phyloP scores from a whole-genome alignment of 495 filamentous ascomycete genomes.

The Xylaria bambusicola region DNA sequence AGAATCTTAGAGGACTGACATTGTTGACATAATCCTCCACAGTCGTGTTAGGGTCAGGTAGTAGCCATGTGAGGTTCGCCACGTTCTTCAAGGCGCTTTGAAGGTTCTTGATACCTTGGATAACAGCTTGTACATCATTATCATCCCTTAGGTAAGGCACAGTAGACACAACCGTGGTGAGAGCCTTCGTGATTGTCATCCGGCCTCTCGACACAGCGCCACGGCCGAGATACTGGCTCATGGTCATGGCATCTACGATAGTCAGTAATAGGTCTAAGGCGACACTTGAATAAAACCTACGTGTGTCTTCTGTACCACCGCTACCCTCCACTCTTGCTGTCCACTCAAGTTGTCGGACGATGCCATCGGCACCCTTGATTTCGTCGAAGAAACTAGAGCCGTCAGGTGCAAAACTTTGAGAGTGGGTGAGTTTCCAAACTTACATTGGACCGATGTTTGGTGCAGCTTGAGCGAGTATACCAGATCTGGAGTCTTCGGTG shows the following conservation, averaged over 20 bases:
- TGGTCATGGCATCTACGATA: constrained; percentile 54
- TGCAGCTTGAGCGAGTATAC: constrained; percentile 69
- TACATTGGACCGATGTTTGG: constrained; percentile 65
- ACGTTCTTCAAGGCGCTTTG: constrained; percentile 55
- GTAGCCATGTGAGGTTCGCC: constrained; percentile 48
- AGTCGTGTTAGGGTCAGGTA: constrained; percentile 49
- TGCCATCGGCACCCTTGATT: constrained; percentile 61
- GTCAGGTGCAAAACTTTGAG: constrained; percentile 22
- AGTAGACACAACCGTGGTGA: constrained; percentile 57
- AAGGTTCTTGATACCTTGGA: constrained; percentile 60
- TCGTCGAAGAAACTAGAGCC: constrained; percentile 52
- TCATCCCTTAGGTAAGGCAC: constrained; percentile 56
- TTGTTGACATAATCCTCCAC: constrained; percentile 53
- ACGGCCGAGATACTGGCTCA: constrained; percentile 66
- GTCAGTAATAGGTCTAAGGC: constrained; percentile 16
- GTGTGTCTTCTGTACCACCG: constrained; percentile 39
- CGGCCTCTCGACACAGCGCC: constrained; percentile 62
- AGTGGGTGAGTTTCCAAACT: constrained; percentile 16
- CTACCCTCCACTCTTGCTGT: constrained; percentile 63
- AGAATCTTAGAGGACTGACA: constrained; percentile 13
- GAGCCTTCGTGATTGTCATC: constrained; percentile 59
- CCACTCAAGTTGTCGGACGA: constrained; percentile 67
- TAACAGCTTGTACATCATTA: constrained; percentile 52
- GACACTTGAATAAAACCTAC: constrained; percentile 26
- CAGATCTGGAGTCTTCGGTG: constrained; percentile 50